These are phyloP conservation scores for Botrytis cinerea DNA, from an alignment of 2,329 filamentous ascomycete genomes.

Conservation along the genomic window DNA sequence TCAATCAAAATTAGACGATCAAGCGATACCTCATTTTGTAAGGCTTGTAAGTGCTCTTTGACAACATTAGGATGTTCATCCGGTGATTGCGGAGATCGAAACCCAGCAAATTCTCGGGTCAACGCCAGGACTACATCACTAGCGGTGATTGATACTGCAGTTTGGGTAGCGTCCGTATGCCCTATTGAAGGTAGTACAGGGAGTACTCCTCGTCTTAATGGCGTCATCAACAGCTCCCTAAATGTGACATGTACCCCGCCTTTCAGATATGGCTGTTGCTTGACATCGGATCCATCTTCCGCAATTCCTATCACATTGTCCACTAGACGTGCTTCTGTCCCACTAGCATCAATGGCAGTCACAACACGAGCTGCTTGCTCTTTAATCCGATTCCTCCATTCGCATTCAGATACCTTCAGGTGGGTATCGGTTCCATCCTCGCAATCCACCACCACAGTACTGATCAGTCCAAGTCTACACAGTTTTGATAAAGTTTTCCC, in stretches of 20 bases:
- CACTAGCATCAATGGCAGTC: conserved; percentile 71
- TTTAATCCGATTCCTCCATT: conserved; percentile 50
- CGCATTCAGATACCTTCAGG: conserved; percentile 29
- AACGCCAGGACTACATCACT: conserved; percentile 74
- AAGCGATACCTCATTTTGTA: conserved; percentile 60
- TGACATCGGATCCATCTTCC: conserved; percentile 26
- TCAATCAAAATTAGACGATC: conserved; percentile 91
- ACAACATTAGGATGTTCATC: conserved; percentile 48
- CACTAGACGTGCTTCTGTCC: conserved; percentile 68
- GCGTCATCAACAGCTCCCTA: conserved; percentile 60
- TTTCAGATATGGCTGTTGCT: conserved; percentile 24
- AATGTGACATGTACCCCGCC: conserved; percentile 45
- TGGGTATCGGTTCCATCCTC: conserved; percentile 43
- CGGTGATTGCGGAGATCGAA: conserved; percentile 47
- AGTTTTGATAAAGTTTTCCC: conserved; percentile 84
- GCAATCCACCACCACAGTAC: conserved; percentile 81
- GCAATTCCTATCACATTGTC: conserved; percentile 50
- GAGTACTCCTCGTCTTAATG: conserved; percentile 68
- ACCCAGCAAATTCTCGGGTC: conserved; percentile 71
- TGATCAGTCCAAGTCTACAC: conserved; percentile 75
- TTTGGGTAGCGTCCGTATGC: conserved; percentile 54
- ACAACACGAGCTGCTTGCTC: conserved; percentile 73
- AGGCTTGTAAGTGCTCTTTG: conserved; percentile 44
- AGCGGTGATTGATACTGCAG: conserved; percentile 51
- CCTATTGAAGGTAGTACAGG: conserved; percentile 68